Percentiles rank a stretch among this genome's conserved stretches.
phyloP scores from a whole-genome alignment of 768 basidiomycete genomes.

The Lentinula raphanica region DNA sequence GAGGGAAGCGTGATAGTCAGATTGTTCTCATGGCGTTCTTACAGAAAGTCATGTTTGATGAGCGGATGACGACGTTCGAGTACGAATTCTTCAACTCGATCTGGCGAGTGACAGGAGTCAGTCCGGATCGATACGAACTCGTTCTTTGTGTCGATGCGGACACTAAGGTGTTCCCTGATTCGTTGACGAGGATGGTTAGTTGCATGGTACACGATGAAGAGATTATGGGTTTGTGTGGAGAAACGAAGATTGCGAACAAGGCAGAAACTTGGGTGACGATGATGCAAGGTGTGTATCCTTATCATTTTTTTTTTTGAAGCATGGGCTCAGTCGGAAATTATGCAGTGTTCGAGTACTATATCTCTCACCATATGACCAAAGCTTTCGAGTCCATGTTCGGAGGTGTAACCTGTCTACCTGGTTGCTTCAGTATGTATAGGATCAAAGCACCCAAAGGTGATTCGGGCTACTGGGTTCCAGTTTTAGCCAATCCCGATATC shows the following conservation, averaged over 20 bases:
- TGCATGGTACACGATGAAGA: constrained; percentile 97
- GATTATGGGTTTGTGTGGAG: constrained; percentile 98
- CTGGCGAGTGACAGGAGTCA: constrained; percentile 93
- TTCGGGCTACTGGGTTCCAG: constrained; percentile 95
- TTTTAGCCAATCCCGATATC: constrained; percentile 97
- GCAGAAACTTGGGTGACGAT: constrained; percentile 98
- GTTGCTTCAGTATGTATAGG: constrained; percentile 99
- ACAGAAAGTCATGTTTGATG: constrained; percentile 99
- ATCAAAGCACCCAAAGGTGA: constrained; percentile 99
- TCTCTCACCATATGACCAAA: constrained; percentile 98
- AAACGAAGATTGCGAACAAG: constrained; percentile 99
- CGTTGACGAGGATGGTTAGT: constrained; percentile 89
- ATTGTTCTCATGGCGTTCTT: constrained; percentile 97
- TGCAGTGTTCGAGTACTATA: constrained; percentile 98
- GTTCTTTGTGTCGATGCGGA: constrained; percentile 96
- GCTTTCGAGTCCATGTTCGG: constrained; percentile 99
- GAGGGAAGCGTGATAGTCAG: constrained; percentile 98
- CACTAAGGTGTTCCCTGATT: constrained; percentile 99
- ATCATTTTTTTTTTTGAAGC: background rate
- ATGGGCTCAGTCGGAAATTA: background rate
- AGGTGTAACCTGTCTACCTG: constrained; percentile 97
- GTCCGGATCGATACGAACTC: constrained; percentile 92
- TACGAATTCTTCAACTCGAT: constrained; percentile 99
- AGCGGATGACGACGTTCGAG: constrained; percentile 99
- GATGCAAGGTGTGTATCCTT: constrained; percentile 83